Conservation (phyloP, 352 stramenopile genomes). For the Phytophthora syringae region DNA sequence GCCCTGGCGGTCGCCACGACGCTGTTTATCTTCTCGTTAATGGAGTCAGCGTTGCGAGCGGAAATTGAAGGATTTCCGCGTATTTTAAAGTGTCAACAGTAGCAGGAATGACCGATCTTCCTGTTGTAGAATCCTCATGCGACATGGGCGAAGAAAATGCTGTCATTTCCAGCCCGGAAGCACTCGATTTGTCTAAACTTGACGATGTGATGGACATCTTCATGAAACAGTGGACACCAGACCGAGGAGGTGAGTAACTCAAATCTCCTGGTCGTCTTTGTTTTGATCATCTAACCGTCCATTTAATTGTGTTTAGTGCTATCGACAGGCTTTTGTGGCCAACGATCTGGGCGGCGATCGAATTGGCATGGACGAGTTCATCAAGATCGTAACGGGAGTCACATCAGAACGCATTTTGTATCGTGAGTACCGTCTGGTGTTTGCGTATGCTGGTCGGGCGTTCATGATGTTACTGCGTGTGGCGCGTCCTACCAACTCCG, state of each 20-base stretch:
- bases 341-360: constrained; percentile 50
- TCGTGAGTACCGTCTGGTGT: constrained; percentile 71
- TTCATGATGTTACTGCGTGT: constrained; percentile 68
- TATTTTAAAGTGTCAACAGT: constrained; percentile 1
- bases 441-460: constrained; percentile 63
- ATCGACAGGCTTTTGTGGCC: constrained; percentile 55
- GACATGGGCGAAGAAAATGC: constrained; percentile 10
- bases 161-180: background rate
- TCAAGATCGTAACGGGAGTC: constrained; percentile 73
- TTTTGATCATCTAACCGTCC: background rate
- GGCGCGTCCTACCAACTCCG: constrained; percentile 65
- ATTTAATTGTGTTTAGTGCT: constrained; percentile 31
- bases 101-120: constrained; percentile 5
- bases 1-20: constrained; percentile 38
- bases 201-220: constrained; percentile 74
- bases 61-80: constrained; percentile 43
- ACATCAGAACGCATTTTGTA: constrained; percentile 50
- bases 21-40: constrained; percentile 59
- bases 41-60: constrained; percentile 35
- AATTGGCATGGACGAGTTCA: constrained; percentile 77
- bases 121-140: background rate
- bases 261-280: background rate
- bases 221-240: constrained; percentile 59
- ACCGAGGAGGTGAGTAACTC: constrained; percentile 55
- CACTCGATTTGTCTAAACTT: constrained; percentile 53